Percentiles rank a stretch among this genome's conserved stretches.
These are phyloP conservation scores for Aspergillus panamensis DNA, from an alignment of 495 filamentous ascomycete genomes.

Conservation along the genomic window DNA sequence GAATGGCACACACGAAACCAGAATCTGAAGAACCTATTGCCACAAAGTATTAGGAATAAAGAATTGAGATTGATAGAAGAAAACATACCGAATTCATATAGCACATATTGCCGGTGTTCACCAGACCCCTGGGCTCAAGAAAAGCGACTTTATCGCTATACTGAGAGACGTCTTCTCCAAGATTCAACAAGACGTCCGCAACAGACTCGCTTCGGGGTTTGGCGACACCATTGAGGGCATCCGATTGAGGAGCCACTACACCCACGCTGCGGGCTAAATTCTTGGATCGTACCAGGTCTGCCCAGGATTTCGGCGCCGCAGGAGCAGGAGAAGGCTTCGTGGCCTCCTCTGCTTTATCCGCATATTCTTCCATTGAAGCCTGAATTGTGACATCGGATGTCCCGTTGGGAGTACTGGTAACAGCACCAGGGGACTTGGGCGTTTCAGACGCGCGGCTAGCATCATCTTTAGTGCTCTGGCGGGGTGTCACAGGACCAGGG, in stretches of 20 bases:
- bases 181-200: slow-evolving; percentile 66
- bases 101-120: slow-evolving; percentile 98
- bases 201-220: slow-evolving; percentile 59
- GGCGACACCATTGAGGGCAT: slow-evolving; percentile 45
- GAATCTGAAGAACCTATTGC: slow-evolving; percentile 79
- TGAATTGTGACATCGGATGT: background rate
- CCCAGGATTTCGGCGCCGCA: slow-evolving; percentile 68
- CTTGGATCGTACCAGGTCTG: slow-evolving; percentile 64
- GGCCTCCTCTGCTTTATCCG: slow-evolving; percentile 26
- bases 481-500: slow-evolving; percentile 44
- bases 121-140: slow-evolving; percentile 87
- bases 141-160: slow-evolving; percentile 68
- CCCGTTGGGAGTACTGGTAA: slow-evolving; percentile 20
- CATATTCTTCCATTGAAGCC: slow-evolving; percentile 22
- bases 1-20: slow-evolving; percentile 90
- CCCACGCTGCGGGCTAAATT: slow-evolving; percentile 28
- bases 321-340: slow-evolving; percentile 39
- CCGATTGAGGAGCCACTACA: slow-evolving; percentile 22
- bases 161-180: slow-evolving; percentile 56
- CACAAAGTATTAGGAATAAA: slow-evolving; percentile 4
- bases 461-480: slow-evolving; percentile 43
- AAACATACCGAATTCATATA: slow-evolving; percentile 96
- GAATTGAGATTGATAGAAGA: background rate
- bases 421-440: slow-evolving; percentile 27
- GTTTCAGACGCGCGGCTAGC: slow-evolving; percentile 38